Evolutionary conservation across 2,329 filamentous ascomycete genomes (phyloP).

Genomic region (Fusarium lateritium): DNA sequence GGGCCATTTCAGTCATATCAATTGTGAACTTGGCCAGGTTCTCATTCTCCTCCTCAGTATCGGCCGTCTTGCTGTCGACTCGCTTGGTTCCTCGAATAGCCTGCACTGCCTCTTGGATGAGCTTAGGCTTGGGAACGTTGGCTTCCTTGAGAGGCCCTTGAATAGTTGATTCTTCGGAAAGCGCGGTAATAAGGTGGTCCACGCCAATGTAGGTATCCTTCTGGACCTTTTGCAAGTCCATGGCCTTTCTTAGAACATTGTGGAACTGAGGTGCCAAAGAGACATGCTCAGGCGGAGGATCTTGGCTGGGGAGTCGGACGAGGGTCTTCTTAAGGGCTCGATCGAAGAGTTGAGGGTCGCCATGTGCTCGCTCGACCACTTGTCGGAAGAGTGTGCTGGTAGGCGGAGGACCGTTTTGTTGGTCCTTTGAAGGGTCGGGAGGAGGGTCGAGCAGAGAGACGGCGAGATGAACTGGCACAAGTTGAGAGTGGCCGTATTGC

Average conservation of each 20-base stretch:
- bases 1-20: slow-evolving; percentile 96
- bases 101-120: slow-evolving; percentile 91
- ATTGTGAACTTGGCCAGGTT: slow-evolving; percentile 98
- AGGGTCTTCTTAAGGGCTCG: slow-evolving; percentile 91
- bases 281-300: slow-evolving; percentile 92
- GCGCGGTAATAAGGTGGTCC: slow-evolving; percentile 90
- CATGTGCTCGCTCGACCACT: slow-evolving; percentile 93
- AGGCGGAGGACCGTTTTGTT: slow-evolving; percentile 80
- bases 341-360: slow-evolving; percentile 90
- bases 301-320: slow-evolving; percentile 92
- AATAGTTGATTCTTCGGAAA: slow-evolving; percentile 84
- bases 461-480: slow-evolving; percentile 91
- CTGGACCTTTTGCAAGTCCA: slow-evolving; percentile 95
- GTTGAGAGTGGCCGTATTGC: slow-evolving; percentile 91
- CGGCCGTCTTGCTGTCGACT: slow-evolving; percentile 96
- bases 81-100: slow-evolving; percentile 92
- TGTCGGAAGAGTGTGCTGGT: slow-evolving; percentile 89
- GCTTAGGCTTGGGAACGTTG: slow-evolving; percentile 91
- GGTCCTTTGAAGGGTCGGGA: slow-evolving; percentile 83
- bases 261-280: slow-evolving; percentile 86
- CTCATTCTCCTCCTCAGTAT: slow-evolving; percentile 92
- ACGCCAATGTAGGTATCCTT: slow-evolving; percentile 96
- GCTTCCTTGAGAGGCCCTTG: slow-evolving; percentile 83
- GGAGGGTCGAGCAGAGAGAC: slow-evolving; percentile 84
- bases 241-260: slow-evolving; percentile 85